Conservation (phyloP, 345 rosid genomes). For the Barbarea vulgaris region DNA sequence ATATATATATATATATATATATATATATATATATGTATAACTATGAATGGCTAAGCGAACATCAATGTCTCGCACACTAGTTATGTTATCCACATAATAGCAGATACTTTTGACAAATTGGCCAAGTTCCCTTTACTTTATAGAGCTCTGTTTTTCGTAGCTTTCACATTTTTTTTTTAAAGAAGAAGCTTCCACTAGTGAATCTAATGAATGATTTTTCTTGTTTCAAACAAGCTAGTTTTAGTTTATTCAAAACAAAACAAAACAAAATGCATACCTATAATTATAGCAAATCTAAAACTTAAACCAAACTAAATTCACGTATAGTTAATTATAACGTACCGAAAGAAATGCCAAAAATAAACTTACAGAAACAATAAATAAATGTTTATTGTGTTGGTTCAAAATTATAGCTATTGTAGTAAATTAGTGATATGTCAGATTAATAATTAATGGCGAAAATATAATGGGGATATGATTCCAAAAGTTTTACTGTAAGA, state of each 20-base stretch:
- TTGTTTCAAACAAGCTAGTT: background rate
- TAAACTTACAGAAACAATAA: background rate
- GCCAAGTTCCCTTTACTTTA: background rate
- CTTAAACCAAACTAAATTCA: background rate
- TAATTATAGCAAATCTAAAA: background rate
- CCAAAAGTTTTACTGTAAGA: background rate
- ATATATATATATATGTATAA: background rate
- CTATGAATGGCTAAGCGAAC: background rate
- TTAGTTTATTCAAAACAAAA: background rate
- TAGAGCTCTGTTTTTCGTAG: background rate
- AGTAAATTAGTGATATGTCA: background rate
- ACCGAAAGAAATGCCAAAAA: background rate
- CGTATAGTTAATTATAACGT: background rate
- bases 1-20: background rate
- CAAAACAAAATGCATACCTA: background rate
- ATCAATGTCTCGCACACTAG: background rate
- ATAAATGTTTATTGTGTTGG: background rate
- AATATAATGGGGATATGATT: background rate
- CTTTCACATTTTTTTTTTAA: too few relatives aligned
- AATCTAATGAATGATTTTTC: background rate
- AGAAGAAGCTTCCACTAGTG: background rate
- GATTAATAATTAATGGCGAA: background rate
- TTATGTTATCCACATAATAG: background rate
- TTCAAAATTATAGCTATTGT: background rate
- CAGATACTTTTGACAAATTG: slow-evolving; percentile 25